A percentile compares a stretch with the other conserved stretches of the same genome.
Conservation (phyloP, 495 filamentous ascomycete genomes). For the Tuber indicum region DNA sequence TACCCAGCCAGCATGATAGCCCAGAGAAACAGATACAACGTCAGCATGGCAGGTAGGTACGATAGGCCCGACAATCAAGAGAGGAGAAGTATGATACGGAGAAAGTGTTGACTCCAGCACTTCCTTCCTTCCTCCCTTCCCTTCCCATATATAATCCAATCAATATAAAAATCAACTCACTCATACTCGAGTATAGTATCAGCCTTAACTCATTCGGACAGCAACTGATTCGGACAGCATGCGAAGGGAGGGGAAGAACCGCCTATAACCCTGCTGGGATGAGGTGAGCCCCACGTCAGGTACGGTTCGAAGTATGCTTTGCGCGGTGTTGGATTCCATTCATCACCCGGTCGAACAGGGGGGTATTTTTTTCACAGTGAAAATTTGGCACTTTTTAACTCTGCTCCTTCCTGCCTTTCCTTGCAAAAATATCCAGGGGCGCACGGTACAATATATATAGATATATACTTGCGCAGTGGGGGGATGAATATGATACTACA, state of each 20-base stretch:
- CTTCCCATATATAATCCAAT: background rate
- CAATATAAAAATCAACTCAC: background rate
- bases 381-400: background rate
- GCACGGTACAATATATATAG: background rate
- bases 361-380: background rate
- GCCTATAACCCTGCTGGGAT: background rate
- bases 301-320: background rate
- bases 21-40: background rate
- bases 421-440: background rate
- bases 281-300: constrained; percentile 3
- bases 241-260: background rate
- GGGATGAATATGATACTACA: background rate
- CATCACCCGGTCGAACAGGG: background rate
- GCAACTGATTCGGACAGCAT: background rate
- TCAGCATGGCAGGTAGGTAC: background rate
- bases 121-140: background rate
- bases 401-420: background rate
- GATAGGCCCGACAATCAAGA: background rate
- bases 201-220: background rate
- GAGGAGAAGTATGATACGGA: background rate
- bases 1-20: background rate
- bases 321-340: background rate
- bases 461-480: background rate
- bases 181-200: background rate
- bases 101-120: background rate